Base-by-base conservation (phyloP, 1,284 basidiomycete genomes). In the Hemileia vastatrix region DNA sequence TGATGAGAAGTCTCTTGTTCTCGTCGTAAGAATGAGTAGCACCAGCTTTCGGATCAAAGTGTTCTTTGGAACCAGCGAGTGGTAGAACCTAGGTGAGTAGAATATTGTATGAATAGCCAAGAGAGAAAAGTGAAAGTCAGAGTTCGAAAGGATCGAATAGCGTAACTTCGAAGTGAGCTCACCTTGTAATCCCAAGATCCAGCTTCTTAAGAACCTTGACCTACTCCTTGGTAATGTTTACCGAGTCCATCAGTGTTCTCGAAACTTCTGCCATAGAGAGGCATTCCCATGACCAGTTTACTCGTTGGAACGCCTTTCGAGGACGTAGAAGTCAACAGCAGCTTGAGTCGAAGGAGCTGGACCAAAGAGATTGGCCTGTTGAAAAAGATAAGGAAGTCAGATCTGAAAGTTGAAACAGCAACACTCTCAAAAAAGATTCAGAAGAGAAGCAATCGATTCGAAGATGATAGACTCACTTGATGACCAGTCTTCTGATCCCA, bases 81-180 rank as follows among this genome's bases (percentile, higher is more conserved):
- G 88, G 89, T 1, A 91, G 80, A 1, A 81, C 82, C 59, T 87
- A 84, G 68, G 88, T 89, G 75, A 89, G n/a, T n/a, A n/a, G n/a
- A n/a, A n/a, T n/a, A n/a, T 27, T 27, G 27, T 27, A 27, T 27
- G 27, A 27, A 27, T 27, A 27, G 27, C 27, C 27, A 27, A 27
- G 27, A 27, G 27, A 27, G 27, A 27, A 27, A 27, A 27, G 27
- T 27, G 27, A 27, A 27, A 27, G 27, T 27, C 27, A 27, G 27
- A 27, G 27, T 27, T 27, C 27, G 27, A 27, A 27, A 27, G 27
- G 27, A 27, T 27, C 27, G 27, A 27, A 27, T 27, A 27, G 27
- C 27, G 27, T 27, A 27, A 27, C 27, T 27, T 27, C 27, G 27
- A 27, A 27, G 27, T 27, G 27, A 27, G 27, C 27, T 27, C 27